A percentile compares a stretch with the other conserved stretches of the same genome.
Evolutionary conservation across 441 rosid genomes (phyloP).

Genomic region (Erodium chrysanthum): DNA sequence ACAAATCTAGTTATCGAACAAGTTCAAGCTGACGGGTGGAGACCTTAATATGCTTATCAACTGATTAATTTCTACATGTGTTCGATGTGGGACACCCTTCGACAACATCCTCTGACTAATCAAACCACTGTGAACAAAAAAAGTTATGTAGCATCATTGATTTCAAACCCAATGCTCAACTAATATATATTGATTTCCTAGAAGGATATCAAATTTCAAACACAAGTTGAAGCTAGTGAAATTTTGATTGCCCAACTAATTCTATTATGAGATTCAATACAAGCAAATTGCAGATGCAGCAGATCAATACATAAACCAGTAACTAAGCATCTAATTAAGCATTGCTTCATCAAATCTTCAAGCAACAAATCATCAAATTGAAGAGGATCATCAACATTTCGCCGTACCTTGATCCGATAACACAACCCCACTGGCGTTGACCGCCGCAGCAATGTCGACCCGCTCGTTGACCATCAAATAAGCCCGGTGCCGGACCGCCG

Average conservation of each 20-base stretch:
- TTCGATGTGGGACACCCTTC: too few relatives aligned
- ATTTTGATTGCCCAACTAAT: not conserved
- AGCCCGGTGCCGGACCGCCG: slow-evolving; percentile 71
- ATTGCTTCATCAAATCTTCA: not conserved
- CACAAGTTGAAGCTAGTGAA: not conserved
- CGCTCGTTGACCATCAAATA: slow-evolving; percentile 64
- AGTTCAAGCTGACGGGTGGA: too few relatives aligned
- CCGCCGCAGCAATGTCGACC: slow-evolving; percentile 76
- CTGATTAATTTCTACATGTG: too few relatives aligned
- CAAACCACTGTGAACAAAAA: too few relatives aligned
- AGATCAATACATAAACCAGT: not conserved
- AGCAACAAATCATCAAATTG: not conserved
- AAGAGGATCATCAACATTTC: too few relatives aligned
- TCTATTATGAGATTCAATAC: not conserved
- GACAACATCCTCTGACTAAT: too few relatives aligned
- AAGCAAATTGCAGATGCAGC: not conserved
- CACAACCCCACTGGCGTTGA: slow-evolving; percentile 77
- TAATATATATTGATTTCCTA: not conserved
- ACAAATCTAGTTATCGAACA: too few relatives aligned
- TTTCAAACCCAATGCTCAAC: not conserved
- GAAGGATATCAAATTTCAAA: not conserved
- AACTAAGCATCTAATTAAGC: not conserved
- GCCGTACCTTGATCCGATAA: slow-evolving; percentile 86
- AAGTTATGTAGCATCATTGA: not conserved
- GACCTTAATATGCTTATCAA: too few relatives aligned